Conservation (phyloP, 768 basidiomycete species). For the Lactarius hengduanensis region DNA sequence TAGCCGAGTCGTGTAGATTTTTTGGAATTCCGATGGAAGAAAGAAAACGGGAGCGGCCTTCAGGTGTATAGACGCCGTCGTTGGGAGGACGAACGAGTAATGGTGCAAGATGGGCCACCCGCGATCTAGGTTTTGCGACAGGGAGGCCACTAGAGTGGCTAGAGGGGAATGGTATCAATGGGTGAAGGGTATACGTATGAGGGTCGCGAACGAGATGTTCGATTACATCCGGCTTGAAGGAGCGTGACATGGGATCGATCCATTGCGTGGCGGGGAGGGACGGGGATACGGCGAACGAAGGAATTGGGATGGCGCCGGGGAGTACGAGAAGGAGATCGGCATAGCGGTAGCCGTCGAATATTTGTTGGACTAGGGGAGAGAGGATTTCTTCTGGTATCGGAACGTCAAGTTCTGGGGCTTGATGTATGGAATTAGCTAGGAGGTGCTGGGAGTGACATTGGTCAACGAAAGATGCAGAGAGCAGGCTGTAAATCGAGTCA, state of each 20-base stretch:
- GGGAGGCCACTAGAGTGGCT: conserved; percentile 3
- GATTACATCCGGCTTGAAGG: conserved; percentile 48
- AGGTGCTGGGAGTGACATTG: conserved; percentile 21
- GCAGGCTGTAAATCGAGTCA: conserved; percentile 79
- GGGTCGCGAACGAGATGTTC: conserved; percentile 40
- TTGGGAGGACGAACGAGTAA: conserved; percentile 67
- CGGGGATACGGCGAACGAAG: conserved; percentile 57
- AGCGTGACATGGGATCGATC: conserved; percentile 51
- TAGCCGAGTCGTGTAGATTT: conserved; percentile 44
- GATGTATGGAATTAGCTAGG: not conserved
- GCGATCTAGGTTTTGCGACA: conserved; percentile 33
- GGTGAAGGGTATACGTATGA: conserved; percentile 38
- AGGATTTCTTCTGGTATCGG: conserved; percentile 53
- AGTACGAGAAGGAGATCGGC: conserved; percentile 69
- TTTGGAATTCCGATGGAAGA: conserved; percentile 56
- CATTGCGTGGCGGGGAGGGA: conserved; percentile 60
- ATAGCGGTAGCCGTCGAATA: conserved; percentile 62
- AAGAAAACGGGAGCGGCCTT: conserved; percentile 57
- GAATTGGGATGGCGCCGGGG: conserved; percentile 75
- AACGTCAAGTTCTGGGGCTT: conserved; percentile 39
- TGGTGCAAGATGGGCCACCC: conserved; percentile 52
- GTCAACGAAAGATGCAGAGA: conserved; percentile 53
- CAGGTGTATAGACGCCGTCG: conserved; percentile 48
- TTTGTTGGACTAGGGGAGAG: conserved; percentile 60
- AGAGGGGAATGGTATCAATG: conserved; percentile 43